Conservation (phyloP, 2,329 filamentous ascomycete genomes). For the Penicillium sp. region DNA sequence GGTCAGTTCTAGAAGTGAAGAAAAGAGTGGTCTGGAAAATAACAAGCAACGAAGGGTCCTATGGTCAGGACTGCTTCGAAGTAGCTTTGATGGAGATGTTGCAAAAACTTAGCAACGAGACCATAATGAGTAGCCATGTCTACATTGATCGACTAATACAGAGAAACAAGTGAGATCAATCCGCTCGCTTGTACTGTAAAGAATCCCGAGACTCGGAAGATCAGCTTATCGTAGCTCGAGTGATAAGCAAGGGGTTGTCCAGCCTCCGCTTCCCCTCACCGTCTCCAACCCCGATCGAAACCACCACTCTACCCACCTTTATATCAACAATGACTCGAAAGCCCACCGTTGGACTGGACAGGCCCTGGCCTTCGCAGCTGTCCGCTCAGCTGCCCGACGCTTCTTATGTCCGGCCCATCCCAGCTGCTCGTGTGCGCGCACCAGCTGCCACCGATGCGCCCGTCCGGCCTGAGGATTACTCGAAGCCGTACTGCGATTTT, state of each 20-base stretch:
- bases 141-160: too few relatives aligned
- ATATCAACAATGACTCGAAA: constrained; percentile 30
- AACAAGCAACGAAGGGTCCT: too few relatives aligned
- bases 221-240: neutral
- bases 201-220: too few relatives aligned
- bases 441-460: constrained; percentile 16
- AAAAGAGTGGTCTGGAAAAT: too few relatives aligned
- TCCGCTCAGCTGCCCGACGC: constrained; percentile 25
- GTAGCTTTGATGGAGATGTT: too few relatives aligned
- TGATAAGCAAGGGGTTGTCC: neutral
- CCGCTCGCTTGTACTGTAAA: too few relatives aligned
- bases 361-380: constrained; percentile 29
- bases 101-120: too few relatives aligned
- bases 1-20: too few relatives aligned
- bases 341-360: constrained; percentile 24
- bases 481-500: constrained; percentile 79
- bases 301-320: constrained; percentile 17
- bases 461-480: constrained; percentile 56
- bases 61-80: too few relatives aligned
- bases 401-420: constrained; percentile 7
- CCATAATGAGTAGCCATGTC: too few relatives aligned
- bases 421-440: constrained; percentile 12
- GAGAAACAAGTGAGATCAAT: too few relatives aligned
- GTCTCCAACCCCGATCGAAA: neutral
- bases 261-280: neutral